Evolutionary conservation across 495 filamentous ascomycete species (phyloP).

Genomic region (Cairneyella variabilis): DNA sequence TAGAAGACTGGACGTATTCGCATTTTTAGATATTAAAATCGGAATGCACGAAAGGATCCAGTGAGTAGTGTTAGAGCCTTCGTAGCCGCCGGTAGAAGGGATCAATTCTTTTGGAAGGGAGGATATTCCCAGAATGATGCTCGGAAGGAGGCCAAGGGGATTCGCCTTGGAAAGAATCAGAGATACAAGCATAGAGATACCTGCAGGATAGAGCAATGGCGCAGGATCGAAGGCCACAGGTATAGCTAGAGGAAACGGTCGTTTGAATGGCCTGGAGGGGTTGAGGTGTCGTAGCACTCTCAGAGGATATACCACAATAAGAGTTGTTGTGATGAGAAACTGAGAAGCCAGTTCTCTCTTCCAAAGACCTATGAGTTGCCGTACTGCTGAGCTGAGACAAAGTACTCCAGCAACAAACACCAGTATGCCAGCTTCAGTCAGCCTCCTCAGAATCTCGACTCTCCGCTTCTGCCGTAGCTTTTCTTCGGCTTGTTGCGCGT

Average conservation of each 20-base stretch:
- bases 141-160: conserved; percentile 60
- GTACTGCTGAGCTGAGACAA: conserved; percentile 30
- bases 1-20: background rate
- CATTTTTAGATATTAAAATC: conserved; percentile 33
- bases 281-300: conserved; percentile 22
- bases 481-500: conserved; percentile 26
- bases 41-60: conserved; percentile 70
- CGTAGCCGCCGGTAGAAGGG: conserved; percentile 51
- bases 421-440: conserved; percentile 40
- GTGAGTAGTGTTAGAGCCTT: conserved; percentile 59
- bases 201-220: conserved; percentile 78
- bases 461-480: conserved; percentile 32
- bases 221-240: conserved; percentile 84
- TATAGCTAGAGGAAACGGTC: conserved; percentile 38
- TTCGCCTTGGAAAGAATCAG: conserved; percentile 63
- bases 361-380: conserved; percentile 22
- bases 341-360: conserved; percentile 43
- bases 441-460: conserved; percentile 42
- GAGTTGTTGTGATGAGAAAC: conserved; percentile 33
- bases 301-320: conserved; percentile 49
- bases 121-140: conserved; percentile 75
- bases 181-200: conserved; percentile 74
- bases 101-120: conserved; percentile 71
- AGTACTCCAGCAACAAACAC: conserved; percentile 36
- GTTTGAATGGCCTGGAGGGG: conserved; percentile 20